phyloP scores from a whole-genome alignment of 495 filamentous ascomycete genomes.

The Penicillium bialowiezense region DNA sequence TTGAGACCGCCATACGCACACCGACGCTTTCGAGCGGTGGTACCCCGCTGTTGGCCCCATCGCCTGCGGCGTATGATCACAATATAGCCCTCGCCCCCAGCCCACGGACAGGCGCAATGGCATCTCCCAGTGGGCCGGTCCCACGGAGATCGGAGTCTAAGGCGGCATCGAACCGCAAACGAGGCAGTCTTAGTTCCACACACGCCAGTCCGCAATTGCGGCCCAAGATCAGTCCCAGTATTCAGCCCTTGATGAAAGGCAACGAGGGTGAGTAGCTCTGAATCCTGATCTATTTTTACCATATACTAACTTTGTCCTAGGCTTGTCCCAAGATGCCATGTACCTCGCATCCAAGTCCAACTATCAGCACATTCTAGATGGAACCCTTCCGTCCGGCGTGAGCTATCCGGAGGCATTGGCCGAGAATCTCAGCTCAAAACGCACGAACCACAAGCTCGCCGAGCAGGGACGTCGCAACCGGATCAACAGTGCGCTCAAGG shows the following conservation, averaged over 20 bases:
- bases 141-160: slow-evolving; percentile 40
- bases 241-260: slow-evolving; percentile 82
- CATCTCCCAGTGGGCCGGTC: slow-evolving; percentile 43
- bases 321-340: slow-evolving; percentile 65
- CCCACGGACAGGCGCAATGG: slow-evolving; percentile 36
- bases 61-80: slow-evolving; percentile 20
- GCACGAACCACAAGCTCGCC: slow-evolving; percentile 95
- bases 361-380: slow-evolving; percentile 96
- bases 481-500: slow-evolving; percentile 90
- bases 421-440: slow-evolving; percentile 91
- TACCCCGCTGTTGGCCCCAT: slow-evolving; percentile 32
- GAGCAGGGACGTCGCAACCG: slow-evolving; percentile 94
- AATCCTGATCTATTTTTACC: slow-evolving; percentile 5
- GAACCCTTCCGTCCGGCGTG: slow-evolving; percentile 83
- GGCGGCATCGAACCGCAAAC: slow-evolving; percentile 52
- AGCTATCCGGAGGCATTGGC: slow-evolving; percentile 87
- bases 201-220: slow-evolving; percentile 76
- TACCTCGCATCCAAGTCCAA: slow-evolving; percentile 92
- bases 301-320: slow-evolving; percentile 21
- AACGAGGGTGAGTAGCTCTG: slow-evolving; percentile 58
- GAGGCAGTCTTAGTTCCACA: slow-evolving; percentile 72
- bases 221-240: slow-evolving; percentile 92
- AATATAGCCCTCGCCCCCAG: slow-evolving; percentile 34
- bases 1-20: slow-evolving; percentile 40
- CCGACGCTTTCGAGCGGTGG: slow-evolving; percentile 29